A percentile compares a stretch with the other conserved stretches of the same genome.
Evolutionary conservation across 306 rosid genomes (phyloP).

Genomic region (Quercus mongolica): DNA sequence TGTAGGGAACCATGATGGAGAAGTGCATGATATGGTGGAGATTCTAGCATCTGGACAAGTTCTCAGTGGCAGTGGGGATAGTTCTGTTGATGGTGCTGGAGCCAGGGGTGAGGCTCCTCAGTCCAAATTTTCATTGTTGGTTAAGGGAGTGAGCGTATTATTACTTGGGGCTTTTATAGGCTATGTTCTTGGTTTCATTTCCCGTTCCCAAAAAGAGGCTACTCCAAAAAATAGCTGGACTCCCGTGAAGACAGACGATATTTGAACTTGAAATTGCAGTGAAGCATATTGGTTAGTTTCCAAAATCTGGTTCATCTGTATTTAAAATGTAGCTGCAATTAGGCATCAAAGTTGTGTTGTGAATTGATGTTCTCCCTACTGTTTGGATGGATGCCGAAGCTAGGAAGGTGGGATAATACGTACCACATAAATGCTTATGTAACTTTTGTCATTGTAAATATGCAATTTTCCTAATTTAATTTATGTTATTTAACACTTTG

Average conservation of each 20-base stretch:
- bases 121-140: slow-evolving; percentile 28
- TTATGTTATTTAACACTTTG: slow-evolving; percentile 1
- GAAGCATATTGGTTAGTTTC: slow-evolving; percentile 3
- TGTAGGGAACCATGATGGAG: slow-evolving; percentile 57
- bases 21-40: slow-evolving; percentile 44
- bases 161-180: slow-evolving; percentile 72
- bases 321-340: slow-evolving; percentile 8
- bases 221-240: slow-evolving; percentile 45
- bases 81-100: slow-evolving; percentile 6
- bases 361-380: background rate
- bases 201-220: slow-evolving; percentile 49
- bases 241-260: slow-evolving; percentile 69
- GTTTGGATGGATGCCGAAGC: slow-evolving; percentile 34
- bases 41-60: slow-evolving; percentile 54
- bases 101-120: background rate
- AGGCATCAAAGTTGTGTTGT: slow-evolving; percentile 16
- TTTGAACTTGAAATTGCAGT: slow-evolving; percentile 12
- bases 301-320: background rate
- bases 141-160: slow-evolving; percentile 42
- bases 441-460: slow-evolving; percentile 22
- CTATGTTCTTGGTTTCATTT: slow-evolving; percentile 60
- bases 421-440: too few relatives aligned
- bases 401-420: slow-evolving; percentile 19
- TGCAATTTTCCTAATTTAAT: slow-evolving; percentile 1
- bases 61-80: slow-evolving; percentile 21